Percentiles rank a stretch among this genome's conserved stretches.
Evolutionary conservation across 73 alveolate species (phyloP).

Genomic region (Paraurostyla sp.): DNA sequence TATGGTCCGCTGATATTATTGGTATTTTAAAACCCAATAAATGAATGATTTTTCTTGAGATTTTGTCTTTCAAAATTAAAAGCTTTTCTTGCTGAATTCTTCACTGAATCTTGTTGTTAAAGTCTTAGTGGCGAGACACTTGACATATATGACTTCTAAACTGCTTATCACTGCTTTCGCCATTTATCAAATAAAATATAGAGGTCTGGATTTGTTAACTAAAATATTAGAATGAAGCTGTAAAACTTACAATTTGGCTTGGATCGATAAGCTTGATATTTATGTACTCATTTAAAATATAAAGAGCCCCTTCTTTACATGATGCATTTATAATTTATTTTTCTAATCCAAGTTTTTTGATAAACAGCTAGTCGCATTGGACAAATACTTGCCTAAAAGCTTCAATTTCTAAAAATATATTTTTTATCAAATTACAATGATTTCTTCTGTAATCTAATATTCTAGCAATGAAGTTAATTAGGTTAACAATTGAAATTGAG

Average conservation of each 20-base stretch:
- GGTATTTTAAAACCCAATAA: background rate
- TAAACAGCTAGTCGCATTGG: background rate
- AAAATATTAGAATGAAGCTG: background rate
- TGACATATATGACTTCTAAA: slow-evolving; percentile 16
- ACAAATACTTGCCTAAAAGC: background rate
- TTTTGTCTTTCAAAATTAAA: background rate
- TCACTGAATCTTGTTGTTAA: background rate
- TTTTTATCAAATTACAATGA: background rate
- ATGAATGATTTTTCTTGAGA: slow-evolving; percentile 12
- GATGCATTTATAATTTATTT: background rate
- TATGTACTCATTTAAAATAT: background rate
- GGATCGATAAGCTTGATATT: slow-evolving; percentile 13
- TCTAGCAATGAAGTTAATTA: slow-evolving; percentile 6
- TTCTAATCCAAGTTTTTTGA: background rate
- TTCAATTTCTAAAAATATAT: background rate
- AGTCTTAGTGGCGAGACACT: slow-evolving; percentile 28
- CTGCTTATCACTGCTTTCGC: slow-evolving; percentile 4
- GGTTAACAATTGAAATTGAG: slow-evolving; percentile 4
- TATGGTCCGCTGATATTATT: background rate
- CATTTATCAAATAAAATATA: background rate
- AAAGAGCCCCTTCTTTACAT: slow-evolving; percentile 15
- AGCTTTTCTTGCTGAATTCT: background rate
- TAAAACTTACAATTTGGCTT: background rate
- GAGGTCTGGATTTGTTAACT: background rate
- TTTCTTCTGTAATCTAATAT: slow-evolving; percentile 25